A percentile compares a stretch with the other conserved stretches of the same genome.
phyloP scores from a whole-genome alignment of 1,284 basidiomycete species.

The Sphagnurus paluster region DNA sequence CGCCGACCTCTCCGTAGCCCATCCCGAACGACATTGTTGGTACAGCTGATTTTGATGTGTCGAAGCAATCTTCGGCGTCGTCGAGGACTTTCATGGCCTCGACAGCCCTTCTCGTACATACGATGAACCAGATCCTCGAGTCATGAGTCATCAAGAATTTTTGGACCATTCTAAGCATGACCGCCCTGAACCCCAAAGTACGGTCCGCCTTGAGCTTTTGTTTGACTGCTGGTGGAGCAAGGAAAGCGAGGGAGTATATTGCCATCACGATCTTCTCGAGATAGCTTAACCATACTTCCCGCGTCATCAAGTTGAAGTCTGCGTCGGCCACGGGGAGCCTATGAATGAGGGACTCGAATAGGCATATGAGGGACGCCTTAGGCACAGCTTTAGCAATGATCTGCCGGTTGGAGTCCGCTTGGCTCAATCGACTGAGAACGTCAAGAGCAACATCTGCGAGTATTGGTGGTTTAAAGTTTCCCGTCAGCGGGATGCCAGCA shows the following conservation, averaged over 20 bases:
- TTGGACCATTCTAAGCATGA: constrained; percentile 68
- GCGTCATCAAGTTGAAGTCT: constrained; percentile 72
- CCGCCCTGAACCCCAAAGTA: constrained; percentile 56
- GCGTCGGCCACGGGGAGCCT: constrained; percentile 78
- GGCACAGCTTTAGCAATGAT: constrained; percentile 66
- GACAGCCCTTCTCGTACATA: constrained; percentile 74
- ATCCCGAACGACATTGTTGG: constrained; percentile 70
- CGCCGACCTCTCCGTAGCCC: constrained; percentile 75
- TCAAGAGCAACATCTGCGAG: constrained; percentile 81
- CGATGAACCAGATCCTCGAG: constrained; percentile 53
- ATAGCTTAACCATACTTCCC: constrained; percentile 76
- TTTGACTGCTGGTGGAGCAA: constrained; percentile 77
- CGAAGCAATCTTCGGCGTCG: constrained; percentile 74
- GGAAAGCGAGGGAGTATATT: constrained; percentile 86
- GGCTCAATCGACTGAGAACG: constrained; percentile 75
- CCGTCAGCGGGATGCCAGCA: constrained; percentile 41
- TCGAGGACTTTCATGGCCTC: constrained; percentile 87
- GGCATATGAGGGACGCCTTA: constrained; percentile 52
- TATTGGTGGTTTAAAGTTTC: constrained; percentile 53
- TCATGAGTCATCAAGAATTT: constrained; percentile 51
- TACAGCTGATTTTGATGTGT: constrained; percentile 53
- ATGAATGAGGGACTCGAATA: constrained; percentile 75
- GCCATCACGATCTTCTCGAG: constrained; percentile 79
- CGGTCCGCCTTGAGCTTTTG: constrained; percentile 62
- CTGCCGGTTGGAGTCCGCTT: constrained; percentile 80